Base-by-base conservation (phyloP, 768 basidiomycete species). In the Lactarius hatsudake region DNA sequence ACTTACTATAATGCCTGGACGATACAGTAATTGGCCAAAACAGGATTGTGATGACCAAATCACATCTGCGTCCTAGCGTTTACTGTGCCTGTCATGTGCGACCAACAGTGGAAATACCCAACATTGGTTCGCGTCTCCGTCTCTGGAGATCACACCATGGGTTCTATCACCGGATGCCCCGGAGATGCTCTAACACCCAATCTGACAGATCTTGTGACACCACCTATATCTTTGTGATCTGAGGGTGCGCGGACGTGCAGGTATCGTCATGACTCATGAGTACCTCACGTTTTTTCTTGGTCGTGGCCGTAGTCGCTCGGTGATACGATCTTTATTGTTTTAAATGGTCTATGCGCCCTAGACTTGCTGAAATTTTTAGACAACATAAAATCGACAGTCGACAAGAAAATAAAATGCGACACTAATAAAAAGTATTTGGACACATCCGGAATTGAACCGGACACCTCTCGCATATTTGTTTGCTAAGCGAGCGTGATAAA, bases 361-460 rank as follows among this genome's bases (percentile, higher is more conserved):
- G n/a, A n/a, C n/a, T n/a, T n/a, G n/a, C n/a, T 13, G 23, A 23
- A 23, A 5, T 0, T 51, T 18, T 23, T 23, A 51, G 23, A 42
- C 42, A 18, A 42, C 6, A 40, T 38, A 12, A 36, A 12, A 38
- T 3, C 7, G 36, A 38, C 36, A 23, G 26, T 26, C 23, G 23
- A 53, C 12, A 23, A 20, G 13, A 68, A 32, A 32, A 28, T 9
- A 45, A 56, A 17, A 57, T n/a, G 7, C 5, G 2, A 20, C 5
- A 20, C 17, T 5, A 13, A 34, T n/a, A 57, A 36, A 51, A 57
- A 34, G 4, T 0, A 34, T 13, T 53, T 65, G 59, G 64, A 65
- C 64, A 65, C 40, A 66, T 65, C 64, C 65, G 64, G 64, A 65
- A 65, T 65, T 65, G 59, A 65, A 65, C 59, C 64, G 64, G 64